Percentiles rank a stretch among this genome's conserved stretches.
Conservation (phyloP, 164 flowering plant genomes). For the Sextonia rubra region DNA sequence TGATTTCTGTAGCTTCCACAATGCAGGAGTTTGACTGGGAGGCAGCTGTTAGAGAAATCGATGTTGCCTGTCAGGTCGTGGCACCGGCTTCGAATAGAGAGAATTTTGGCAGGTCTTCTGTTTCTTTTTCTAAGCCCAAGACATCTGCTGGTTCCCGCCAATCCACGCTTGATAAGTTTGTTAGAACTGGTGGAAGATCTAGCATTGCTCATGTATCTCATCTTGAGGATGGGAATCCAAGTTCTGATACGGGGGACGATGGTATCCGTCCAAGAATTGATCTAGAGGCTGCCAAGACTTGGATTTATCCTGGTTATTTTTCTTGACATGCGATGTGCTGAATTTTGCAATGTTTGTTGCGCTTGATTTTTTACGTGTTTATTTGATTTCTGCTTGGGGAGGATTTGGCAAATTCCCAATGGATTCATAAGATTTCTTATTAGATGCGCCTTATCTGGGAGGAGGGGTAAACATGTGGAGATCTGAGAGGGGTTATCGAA, state of each 20-base stretch:
- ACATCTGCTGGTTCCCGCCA: constrained; percentile 29
- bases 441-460: background rate
- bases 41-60: constrained; percentile 78
- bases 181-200: constrained; percentile 9
- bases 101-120: background rate
- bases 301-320: constrained; percentile 85
- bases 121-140: constrained; percentile 4
- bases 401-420: background rate
- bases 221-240: background rate
- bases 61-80: constrained; percentile 47
- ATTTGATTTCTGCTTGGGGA: background rate
- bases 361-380: too few relatives aligned
- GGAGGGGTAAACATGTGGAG: too few relatives aligned
- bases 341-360: background rate
- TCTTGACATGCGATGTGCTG: background rate
- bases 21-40: constrained; percentile 89
- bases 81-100: constrained; percentile 19
- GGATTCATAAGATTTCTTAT: too few relatives aligned
- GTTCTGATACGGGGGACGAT: constrained; percentile 12
- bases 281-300: constrained; percentile 78
- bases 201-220: background rate
- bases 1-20: background rate
- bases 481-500: too few relatives aligned
- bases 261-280: constrained; percentile 38
- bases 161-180: constrained; percentile 63